Percentiles rank a stretch among this genome's conserved stretches.
Conservation (phyloP, 2,329 filamentous ascomycete species). For the Claviceps citrina region DNA sequence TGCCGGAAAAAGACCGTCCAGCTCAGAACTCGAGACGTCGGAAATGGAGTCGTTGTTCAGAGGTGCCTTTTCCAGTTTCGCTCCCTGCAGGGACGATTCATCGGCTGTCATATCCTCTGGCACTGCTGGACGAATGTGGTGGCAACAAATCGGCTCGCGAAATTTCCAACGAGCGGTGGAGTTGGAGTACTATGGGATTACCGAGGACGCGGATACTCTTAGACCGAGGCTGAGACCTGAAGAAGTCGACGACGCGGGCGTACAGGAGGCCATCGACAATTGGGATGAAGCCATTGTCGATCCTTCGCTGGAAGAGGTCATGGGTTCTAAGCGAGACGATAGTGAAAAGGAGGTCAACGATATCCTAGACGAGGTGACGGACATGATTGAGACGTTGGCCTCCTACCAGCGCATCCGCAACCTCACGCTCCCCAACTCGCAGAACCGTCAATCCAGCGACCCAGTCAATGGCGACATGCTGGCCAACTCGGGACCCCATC, state of each 20-base stretch:
- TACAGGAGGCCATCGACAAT: constrained; percentile 39
- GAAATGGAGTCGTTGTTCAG: constrained; percentile 63
- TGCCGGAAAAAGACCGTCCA: constrained; percentile 42
- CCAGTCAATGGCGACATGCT: constrained; percentile 53
- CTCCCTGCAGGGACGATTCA: constrained; percentile 59
- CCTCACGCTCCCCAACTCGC: constrained; percentile 48
- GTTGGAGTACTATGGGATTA: constrained; percentile 28
- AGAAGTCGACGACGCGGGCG: constrained; percentile 35
- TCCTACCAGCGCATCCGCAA: constrained; percentile 71
- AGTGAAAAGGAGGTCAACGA: constrained; percentile 56
- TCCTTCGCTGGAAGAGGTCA: constrained; percentile 38
- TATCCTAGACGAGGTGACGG: constrained; percentile 56
- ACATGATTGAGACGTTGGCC: constrained; percentile 59
- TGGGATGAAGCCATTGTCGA: constrained; percentile 45
- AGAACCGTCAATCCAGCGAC: constrained; percentile 44
- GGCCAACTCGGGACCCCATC: constrained; percentile 48
- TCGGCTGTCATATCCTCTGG: constrained; percentile 54
- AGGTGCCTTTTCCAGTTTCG: constrained; percentile 66
- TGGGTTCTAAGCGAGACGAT: constrained; percentile 37
- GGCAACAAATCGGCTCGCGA: constrained; percentile 54
- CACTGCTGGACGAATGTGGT: constrained; percentile 57
- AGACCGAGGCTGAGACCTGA: constrained; percentile 16
- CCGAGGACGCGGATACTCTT: constrained; percentile 22
- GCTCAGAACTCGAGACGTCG: constrained; percentile 41
- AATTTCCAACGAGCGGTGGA: constrained; percentile 51